Percentiles rank a stretch among this genome's conserved stretches.
phyloP scores from a whole-genome alignment of 306 rosid genomes.

The Cucumis hystrix region DNA sequence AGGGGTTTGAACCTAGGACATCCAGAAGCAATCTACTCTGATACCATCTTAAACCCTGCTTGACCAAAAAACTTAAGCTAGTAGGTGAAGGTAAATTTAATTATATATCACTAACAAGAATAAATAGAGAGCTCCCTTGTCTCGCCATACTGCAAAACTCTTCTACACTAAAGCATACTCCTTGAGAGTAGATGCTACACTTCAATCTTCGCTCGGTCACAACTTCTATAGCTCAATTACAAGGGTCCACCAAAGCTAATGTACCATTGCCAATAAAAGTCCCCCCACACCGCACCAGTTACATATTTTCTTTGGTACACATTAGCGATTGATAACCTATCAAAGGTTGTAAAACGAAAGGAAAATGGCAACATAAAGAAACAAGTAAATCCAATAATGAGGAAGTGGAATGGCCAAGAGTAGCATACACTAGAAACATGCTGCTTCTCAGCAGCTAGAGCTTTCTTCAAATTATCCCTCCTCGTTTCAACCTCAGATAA shows the following conservation, averaged over 20 bases:
- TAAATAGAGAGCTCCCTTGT: not conserved
- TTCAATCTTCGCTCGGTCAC: not conserved
- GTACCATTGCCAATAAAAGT: not conserved
- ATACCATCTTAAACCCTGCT: too few relatives aligned
- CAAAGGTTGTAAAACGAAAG: not conserved
- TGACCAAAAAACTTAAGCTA: too few relatives aligned
- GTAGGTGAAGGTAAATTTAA: too few relatives aligned
- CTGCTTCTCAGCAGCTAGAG: conserved; percentile 52
- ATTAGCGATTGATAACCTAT: not conserved
- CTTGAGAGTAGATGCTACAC: not conserved
- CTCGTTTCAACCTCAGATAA: conserved; percentile 56
- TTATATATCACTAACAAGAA: not conserved
- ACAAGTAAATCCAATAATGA: not conserved
- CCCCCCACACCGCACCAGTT: not conserved
- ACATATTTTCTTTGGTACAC: not conserved
- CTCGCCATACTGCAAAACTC: not conserved
- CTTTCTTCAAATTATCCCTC: conserved; percentile 58
- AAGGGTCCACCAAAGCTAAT: not conserved
- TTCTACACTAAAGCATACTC: not conserved
- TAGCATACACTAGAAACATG: conserved; percentile 52
- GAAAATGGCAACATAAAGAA: not conserved
- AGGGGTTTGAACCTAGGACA: too few relatives aligned
- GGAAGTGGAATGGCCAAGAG: conserved; percentile 7
- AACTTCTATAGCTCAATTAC: not conserved
- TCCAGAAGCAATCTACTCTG: too few relatives aligned